Percentiles rank a stretch among this genome's conserved stretches.
phyloP scores from a whole-genome alignment of 2,329 filamentous ascomycete genomes.

The Colletotrichum tabaci region DNA sequence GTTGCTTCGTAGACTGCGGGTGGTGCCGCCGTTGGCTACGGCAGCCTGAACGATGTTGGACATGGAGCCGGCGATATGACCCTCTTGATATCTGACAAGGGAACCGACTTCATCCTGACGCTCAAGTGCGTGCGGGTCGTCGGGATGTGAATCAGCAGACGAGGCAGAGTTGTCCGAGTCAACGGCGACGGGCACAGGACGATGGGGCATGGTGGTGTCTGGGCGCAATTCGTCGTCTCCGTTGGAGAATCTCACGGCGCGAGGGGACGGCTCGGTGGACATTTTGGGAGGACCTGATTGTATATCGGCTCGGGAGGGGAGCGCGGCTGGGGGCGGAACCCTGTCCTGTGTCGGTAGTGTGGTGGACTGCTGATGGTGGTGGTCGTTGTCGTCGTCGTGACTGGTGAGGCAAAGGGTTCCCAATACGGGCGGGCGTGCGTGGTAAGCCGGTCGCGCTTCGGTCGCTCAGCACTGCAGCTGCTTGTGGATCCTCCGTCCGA shows the following conservation, averaged over 20 bases:
- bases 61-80: conserved; percentile 58
- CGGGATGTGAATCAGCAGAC: conserved; percentile 60
- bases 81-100: conserved; percentile 61
- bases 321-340: neutral
- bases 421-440: conserved; percentile 29
- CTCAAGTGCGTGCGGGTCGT: conserved; percentile 63
- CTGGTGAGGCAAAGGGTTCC: conserved; percentile 23
- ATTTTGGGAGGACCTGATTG: conserved; percentile 27
- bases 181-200: conserved; percentile 52
- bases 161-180: conserved; percentile 66
- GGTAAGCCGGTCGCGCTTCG: conserved; percentile 32
- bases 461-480: conserved; percentile 41
- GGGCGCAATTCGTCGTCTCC: conserved; percentile 60
- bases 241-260: conserved; percentile 70
- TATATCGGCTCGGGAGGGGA: conserved; percentile 23
- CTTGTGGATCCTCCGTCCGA: conserved; percentile 36
- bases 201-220: conserved; percentile 59
- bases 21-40: conserved; percentile 39
- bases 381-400: neutral
- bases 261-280: conserved; percentile 65
- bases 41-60: conserved; percentile 53
- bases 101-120: conserved; percentile 64
- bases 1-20: conserved; percentile 43
- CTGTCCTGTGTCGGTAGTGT: neutral
- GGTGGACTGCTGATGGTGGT: conserved; percentile 8